A percentile compares a stretch with the other conserved stretches of the same genome.
These are phyloP conservation scores for Nepenthes alata DNA, from an alignment of 179 eudicot species.

Conservation along the genomic window DNA sequence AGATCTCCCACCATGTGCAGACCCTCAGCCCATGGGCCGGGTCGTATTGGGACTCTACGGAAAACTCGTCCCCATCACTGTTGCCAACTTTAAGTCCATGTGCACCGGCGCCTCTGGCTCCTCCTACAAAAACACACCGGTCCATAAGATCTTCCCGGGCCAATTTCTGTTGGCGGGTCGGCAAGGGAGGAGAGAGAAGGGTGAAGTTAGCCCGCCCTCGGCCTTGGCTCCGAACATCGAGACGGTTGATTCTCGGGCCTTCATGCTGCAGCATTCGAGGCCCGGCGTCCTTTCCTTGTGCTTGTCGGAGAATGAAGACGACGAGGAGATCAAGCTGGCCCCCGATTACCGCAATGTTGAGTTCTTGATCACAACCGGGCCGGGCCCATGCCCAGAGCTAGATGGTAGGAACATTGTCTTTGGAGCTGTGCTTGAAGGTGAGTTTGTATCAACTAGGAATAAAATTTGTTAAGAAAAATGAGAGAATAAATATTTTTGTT, in stretches of 20 bases:
- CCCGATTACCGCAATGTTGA: conserved; percentile 75
- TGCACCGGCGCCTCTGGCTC: conserved; percentile 37
- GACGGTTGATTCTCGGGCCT: conserved; percentile 53
- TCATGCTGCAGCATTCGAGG: conserved; percentile 51
- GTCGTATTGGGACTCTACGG: conserved; percentile 82
- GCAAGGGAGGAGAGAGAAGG: conserved; percentile 65
- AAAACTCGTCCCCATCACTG: conserved; percentile 67
- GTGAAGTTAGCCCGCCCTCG: conserved; percentile 55
- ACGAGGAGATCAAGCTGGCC: conserved; percentile 62
- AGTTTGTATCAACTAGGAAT: neutral
- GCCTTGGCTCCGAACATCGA: conserved; percentile 47
- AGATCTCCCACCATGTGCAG: conserved; percentile 48
- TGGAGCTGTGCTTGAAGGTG: conserved; percentile 89
- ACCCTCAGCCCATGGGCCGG: conserved; percentile 63
- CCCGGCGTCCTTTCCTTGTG: conserved; percentile 68
- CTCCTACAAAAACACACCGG: conserved; percentile 60
- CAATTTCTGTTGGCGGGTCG: conserved; percentile 61
- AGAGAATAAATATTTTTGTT: neutral
- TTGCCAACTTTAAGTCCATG: conserved; percentile 72
- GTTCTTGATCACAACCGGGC: conserved; percentile 93
- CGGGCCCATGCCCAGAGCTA: conserved; percentile 87
- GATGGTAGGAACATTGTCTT: conserved; percentile 77
- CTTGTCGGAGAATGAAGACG: conserved; percentile 82
- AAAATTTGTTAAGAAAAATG: neutral
- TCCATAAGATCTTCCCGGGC: conserved; percentile 78